Percentiles rank a stretch among this genome's conserved stretches.
Conservation (phyloP, 805 yeast genomes). For the Danielia reshetovae region DNA sequence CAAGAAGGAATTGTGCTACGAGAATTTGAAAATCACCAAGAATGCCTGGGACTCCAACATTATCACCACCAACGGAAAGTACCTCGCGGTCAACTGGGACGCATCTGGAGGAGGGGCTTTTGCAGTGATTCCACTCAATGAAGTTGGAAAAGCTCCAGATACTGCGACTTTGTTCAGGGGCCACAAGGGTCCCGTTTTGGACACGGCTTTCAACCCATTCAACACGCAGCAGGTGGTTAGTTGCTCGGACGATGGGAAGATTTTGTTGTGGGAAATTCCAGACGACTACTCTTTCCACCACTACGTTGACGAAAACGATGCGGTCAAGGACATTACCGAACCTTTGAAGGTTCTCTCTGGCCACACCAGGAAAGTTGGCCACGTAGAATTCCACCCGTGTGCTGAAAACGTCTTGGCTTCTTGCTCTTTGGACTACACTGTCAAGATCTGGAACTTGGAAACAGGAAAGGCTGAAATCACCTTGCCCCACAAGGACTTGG, state of each 20-base stretch:
- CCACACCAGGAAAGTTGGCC: conserved; percentile 94
- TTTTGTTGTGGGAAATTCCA: conserved; percentile 87
- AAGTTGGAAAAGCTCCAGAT: conserved; percentile 92
- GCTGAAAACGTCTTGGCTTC: conserved; percentile 86
- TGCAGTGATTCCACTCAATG: conserved; percentile 83
- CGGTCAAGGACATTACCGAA: conserved; percentile 55
- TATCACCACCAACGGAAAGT: conserved; percentile 82
- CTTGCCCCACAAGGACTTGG: conserved; percentile 82
- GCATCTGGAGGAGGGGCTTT: conserved; percentile 97
- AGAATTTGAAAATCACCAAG: conserved; percentile 72
- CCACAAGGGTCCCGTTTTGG: conserved; percentile 91
- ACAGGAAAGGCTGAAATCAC: conserved; percentile 68
- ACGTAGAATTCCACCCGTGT: conserved; percentile 82
- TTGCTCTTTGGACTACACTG: conserved; percentile 84
- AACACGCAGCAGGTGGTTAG: conserved; percentile 50
- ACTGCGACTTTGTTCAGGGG: conserved; percentile 92
- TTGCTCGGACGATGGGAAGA: conserved; percentile 41
- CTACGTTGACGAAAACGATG: conserved; percentile 50
- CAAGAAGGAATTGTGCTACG: conserved; percentile 67
- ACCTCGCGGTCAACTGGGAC: conserved; percentile 84
- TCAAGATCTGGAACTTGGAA: conserved; percentile 86
- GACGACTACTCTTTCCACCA: conserved; percentile 69
- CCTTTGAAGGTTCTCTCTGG: conserved; percentile 74
- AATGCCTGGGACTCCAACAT: conserved; percentile 97
- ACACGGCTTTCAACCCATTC: conserved; percentile 94